phyloP scores from a whole-genome alignment of 1,139 yeast genomes.

The Suhomyces yuchorum region DNA sequence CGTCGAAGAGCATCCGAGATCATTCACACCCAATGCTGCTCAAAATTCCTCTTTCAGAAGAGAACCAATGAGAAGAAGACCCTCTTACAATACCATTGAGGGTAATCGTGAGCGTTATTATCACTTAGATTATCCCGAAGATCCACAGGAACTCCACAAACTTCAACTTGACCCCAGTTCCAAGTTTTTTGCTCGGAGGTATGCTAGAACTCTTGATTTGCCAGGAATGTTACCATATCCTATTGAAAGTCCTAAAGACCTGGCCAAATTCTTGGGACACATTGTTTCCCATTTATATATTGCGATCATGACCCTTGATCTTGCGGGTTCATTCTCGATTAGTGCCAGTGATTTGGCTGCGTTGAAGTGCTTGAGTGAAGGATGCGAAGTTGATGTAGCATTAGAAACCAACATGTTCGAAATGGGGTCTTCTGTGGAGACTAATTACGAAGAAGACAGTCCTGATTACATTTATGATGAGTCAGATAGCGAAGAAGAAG shows the following conservation, averaged over 20 bases:
- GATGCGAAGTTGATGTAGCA: conserved; percentile 52
- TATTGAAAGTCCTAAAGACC: conserved; percentile 69
- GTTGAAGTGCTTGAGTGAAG: conserved; percentile 26
- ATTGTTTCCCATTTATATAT: conserved; percentile 78
- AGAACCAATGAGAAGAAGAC: conserved; percentile 25
- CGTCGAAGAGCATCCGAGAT: conserved; percentile 9
- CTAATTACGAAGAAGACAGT: conserved; percentile 24
- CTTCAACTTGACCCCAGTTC: conserved; percentile 53
- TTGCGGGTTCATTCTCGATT: conserved; percentile 71
- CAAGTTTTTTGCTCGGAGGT: conserved; percentile 55
- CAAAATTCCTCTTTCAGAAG: neutral
- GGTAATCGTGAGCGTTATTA: conserved; percentile 48
- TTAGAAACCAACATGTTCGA: conserved; percentile 55
- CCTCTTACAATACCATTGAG: conserved; percentile 41
- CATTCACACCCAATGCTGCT: conserved; percentile 10
- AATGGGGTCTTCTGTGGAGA: conserved; percentile 18
- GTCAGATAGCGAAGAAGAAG: conserved; percentile 38
- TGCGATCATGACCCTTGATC: conserved; percentile 74
- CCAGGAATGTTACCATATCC: conserved; percentile 73
- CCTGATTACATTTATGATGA: conserved; percentile 22
- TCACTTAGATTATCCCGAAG: conserved; percentile 59
- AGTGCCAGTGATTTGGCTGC: conserved; percentile 62
- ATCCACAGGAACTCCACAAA: conserved; percentile 40
- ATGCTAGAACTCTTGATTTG: conserved; percentile 58
- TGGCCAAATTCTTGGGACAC: conserved; percentile 74